Percentiles rank a stretch among this genome's conserved stretches.
phyloP scores from a whole-genome alignment of 1,284 basidiomycete genomes.

The Cutaneotrichosporon sp. region DNA sequence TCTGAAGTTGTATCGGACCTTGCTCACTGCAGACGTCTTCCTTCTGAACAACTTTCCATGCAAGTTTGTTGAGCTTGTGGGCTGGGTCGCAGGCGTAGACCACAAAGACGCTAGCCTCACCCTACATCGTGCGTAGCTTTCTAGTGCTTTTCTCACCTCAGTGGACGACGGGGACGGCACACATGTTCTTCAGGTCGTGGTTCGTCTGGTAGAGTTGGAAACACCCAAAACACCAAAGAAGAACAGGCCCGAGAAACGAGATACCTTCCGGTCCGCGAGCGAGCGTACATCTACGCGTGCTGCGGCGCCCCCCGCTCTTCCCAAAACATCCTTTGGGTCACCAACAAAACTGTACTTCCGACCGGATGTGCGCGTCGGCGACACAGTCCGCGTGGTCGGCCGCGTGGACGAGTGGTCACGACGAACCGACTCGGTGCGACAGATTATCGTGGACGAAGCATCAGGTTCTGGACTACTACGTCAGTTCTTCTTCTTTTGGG shows the following conservation, averaged over 20 bases:
- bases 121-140: conserved; percentile 21
- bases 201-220: conserved; percentile 20
- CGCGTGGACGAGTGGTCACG: conserved; percentile 34
- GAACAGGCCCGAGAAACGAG: neutral
- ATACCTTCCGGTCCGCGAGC: conserved; percentile 11
- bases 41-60: conserved; percentile 36
- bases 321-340: neutral
- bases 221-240: neutral
- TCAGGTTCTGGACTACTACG: conserved; percentile 30
- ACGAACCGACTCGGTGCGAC: conserved; percentile 27
- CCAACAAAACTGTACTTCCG: conserved; percentile 19
- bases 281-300: neutral
- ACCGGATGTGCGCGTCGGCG: conserved; percentile 38
- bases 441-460: conserved; percentile 32
- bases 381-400: conserved; percentile 36
- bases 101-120: conserved; percentile 30
- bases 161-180: conserved; percentile 42
- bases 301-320: too few species aligned
- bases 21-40: conserved; percentile 31
- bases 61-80: conserved; percentile 38
- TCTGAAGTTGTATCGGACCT: neutral
- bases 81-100: conserved; percentile 40
- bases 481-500: conserved; percentile 12
- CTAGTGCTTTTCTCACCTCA: conserved; percentile 6
- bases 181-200: conserved; percentile 23